phyloP scores from a whole-genome alignment of 176 grass and related monocot genomes.

The Eleusine coracana region DNA sequence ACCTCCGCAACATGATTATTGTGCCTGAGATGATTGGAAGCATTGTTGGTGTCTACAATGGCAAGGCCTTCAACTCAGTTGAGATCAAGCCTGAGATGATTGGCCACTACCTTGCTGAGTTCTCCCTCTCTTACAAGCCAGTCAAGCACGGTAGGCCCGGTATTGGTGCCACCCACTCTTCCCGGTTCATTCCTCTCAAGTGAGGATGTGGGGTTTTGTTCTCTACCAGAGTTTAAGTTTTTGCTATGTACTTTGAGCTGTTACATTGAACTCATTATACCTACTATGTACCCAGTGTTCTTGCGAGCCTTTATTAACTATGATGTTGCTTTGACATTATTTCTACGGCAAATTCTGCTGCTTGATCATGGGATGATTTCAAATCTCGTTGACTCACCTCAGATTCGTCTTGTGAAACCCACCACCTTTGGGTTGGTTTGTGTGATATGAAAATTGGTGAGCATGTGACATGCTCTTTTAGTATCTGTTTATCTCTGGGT shows the following conservation, averaged over 20 bases:
- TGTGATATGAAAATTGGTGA: no score
- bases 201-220: slow-evolving; percentile 37
- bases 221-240: not conserved
- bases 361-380: not conserved
- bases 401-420: no score
- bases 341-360: not conserved
- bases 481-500: no score
- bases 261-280: not conserved
- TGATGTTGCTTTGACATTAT: slow-evolving; percentile 20
- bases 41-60: slow-evolving; percentile 60
- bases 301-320: slow-evolving; percentile 21
- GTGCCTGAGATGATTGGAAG: slow-evolving; percentile 81
- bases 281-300: not conserved
- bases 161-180: slow-evolving; percentile 84
- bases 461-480: no score
- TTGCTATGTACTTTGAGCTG: slow-evolving; percentile 28
- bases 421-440: no score
- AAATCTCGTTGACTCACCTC: no score
- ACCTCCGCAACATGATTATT: slow-evolving; percentile 83
- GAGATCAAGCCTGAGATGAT: slow-evolving; percentile 90
- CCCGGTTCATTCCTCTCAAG: slow-evolving; percentile 82
- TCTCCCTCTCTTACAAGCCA: slow-evolving; percentile 82
- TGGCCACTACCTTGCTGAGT: slow-evolving; percentile 76
- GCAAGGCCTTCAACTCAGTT: slow-evolving; percentile 72
- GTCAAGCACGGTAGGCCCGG: slow-evolving; percentile 83